Evolutionary conservation across 345 rosid genomes (phyloP).

Genomic region (Sonneratia alba): DNA sequence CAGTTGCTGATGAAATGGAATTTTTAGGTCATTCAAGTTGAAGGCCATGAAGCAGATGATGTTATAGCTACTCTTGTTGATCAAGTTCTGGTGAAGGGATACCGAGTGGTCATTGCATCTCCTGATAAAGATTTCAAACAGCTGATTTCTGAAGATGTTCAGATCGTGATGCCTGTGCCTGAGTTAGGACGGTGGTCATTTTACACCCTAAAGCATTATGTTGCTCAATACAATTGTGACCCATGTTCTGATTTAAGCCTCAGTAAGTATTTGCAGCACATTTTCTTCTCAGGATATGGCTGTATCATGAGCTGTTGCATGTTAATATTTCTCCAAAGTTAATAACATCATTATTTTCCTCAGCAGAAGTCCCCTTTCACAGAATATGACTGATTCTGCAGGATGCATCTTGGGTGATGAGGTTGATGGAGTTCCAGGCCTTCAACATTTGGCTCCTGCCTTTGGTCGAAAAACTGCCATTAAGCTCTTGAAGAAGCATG

Average conservation of each 20-base stretch:
- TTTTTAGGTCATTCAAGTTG: slow-evolving; percentile 56
- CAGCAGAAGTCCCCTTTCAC: neutral
- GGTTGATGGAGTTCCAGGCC: slow-evolving; percentile 86
- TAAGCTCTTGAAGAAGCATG: slow-evolving; percentile 76
- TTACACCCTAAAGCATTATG: slow-evolving; percentile 71
- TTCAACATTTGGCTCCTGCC: slow-evolving; percentile 70
- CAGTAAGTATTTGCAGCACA: slow-evolving; percentile 17
- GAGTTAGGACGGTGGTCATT: slow-evolving; percentile 83
- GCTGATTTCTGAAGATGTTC: slow-evolving; percentile 82
- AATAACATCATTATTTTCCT: neutral
- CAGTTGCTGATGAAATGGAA: slow-evolving; percentile 8
- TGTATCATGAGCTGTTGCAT: neutral
- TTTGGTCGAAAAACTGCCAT: slow-evolving; percentile 82
- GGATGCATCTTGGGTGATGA: slow-evolving; percentile 90
- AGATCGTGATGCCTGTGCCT: slow-evolving; percentile 67
- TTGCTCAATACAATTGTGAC: slow-evolving; percentile 72
- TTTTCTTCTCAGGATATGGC: neutral
- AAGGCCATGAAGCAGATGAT: slow-evolving; percentile 90
- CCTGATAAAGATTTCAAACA: slow-evolving; percentile 98
- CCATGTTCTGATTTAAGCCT: slow-evolving; percentile 80
- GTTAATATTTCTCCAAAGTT: neutral
- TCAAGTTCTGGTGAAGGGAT: slow-evolving; percentile 61
- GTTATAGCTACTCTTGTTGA: slow-evolving; percentile 70
- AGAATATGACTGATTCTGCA: slow-evolving; percentile 11
- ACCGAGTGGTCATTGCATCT: slow-evolving; percentile 67